Evolutionary conservation across 192 early-diverging fungal species (phyloP), one percentile per base, ranked within the genome.

Genomic region (Ambispora gerdemannii): DNA sequence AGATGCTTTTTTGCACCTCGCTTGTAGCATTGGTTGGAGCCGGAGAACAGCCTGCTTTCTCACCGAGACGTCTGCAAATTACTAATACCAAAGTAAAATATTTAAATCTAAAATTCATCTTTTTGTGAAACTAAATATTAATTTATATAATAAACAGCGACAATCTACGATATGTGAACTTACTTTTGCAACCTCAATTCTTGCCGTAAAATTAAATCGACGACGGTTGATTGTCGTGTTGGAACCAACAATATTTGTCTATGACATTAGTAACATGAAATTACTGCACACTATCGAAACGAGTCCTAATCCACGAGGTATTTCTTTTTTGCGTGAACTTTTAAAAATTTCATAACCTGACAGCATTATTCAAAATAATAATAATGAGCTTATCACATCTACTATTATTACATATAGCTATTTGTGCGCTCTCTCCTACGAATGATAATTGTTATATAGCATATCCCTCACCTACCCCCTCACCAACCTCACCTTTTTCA

Each of bases 201-300:
- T 99, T 56, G 89, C 94, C 0, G 94, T 99, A 17, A 97, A 97
- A 80, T 84, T 99, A 67, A 99, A 99, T 83, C 82, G 96, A 33
- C 91, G 92, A 69, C 86, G 94, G 38, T 82, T 99, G 8, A 88
- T 98, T 36, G 95, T 97, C 10, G 91, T 96, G 27, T 85, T 99
- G 33, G 97, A 99, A 72, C 93, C 95, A 77, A 92, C 92, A 70
- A 95, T 97, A 49, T 97, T 93, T 77, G 88, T 97, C 19, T 97
- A 97, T 81, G 95, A 98, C 72, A 97, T 97, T 61, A 88, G 89
- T 78, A 99, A 99, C 79, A 99, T 99, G 95, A 95, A 95, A 76
- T 86, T 97, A 8, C 82, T 97, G 43, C 91, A 96, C 71, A 95
- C 93, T 0, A 95, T 99, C 72, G 94, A 99, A 62, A 98, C 95